These are phyloP conservation scores for Przewalskia tangutica DNA, from an alignment of 257 asterid species.

Conservation along the genomic window DNA sequence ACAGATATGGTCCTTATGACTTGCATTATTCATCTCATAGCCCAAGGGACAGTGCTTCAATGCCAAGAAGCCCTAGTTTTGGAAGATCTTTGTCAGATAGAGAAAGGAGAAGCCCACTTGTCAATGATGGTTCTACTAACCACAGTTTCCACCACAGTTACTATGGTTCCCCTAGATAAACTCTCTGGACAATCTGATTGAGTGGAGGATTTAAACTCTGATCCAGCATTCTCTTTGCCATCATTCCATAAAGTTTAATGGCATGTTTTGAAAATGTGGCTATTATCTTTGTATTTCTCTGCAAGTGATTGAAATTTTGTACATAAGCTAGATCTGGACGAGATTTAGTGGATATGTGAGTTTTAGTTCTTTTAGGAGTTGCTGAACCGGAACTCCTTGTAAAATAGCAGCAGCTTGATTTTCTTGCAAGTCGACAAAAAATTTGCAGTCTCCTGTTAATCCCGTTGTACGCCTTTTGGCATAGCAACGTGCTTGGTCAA, in stretches of 20 bases:
- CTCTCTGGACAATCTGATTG: neutral
- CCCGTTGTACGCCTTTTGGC: neutral
- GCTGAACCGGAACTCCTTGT: neutral
- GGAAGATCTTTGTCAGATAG: slow-evolving; percentile 59
- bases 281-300: neutral
- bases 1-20: slow-evolving; percentile 36
- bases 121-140: slow-evolving; percentile 25
- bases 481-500: neutral
- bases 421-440: neutral
- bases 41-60: slow-evolving; percentile 27
- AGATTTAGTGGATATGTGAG: neutral
- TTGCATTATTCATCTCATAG: slow-evolving; percentile 27
- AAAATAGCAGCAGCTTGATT: neutral
- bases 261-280: neutral
- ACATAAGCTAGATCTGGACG: slow-evolving; percentile 1
- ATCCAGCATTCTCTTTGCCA: slow-evolving; percentile 1
- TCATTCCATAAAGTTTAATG: neutral
- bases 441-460: neutral
- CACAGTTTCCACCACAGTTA: neutral
- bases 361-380: neutral
- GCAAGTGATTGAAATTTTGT: neutral
- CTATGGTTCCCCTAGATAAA: slow-evolving; percentile 31
- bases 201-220: neutral
- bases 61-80: slow-evolving; percentile 42
- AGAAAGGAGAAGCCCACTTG: slow-evolving; percentile 43